Evolutionary conservation across 148 eudicot species (phyloP).

Genomic region (Hydrangea macrophylla): DNA sequence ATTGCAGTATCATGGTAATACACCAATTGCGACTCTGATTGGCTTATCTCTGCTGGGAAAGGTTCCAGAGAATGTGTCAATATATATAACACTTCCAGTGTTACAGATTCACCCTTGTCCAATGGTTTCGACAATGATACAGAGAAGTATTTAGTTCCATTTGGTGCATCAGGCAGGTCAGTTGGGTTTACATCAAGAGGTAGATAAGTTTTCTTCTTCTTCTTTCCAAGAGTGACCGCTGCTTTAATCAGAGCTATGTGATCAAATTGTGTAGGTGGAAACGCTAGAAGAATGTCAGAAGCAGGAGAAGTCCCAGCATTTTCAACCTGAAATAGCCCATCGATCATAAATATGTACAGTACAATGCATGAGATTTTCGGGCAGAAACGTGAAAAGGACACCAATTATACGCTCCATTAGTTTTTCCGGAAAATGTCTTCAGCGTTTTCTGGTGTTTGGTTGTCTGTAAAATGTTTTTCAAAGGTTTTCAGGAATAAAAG

Average conservation of each 20-base stretch:
- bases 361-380: not conserved
- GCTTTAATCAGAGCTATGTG: conserved; percentile 72
- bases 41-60: conserved; percentile 88
- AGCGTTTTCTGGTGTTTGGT: not conserved
- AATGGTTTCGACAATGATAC: conserved; percentile 55
- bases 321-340: conserved; percentile 58
- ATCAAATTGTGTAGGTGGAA: conserved; percentile 68
- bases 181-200: conserved; percentile 76
- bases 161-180: conserved; percentile 67
- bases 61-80: conserved; percentile 93
- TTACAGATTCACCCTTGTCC: conserved; percentile 46
- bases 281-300: conserved; percentile 78
- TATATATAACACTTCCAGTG: conserved; percentile 71
- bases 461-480: not conserved
- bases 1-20: conserved; percentile 90
- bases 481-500: too few relatives aligned
- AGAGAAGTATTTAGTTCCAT: conserved; percentile 66
- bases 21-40: conserved; percentile 88
- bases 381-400: not conserved
- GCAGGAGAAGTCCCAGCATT: conserved; percentile 64
- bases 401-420: too few relatives aligned
- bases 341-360: not conserved
- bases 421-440: not conserved
- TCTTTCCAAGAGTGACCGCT: conserved; percentile 59
- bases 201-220: conserved; percentile 58